These are phyloP conservation scores for Psilocybe cyanescens DNA, from an alignment of 768 basidiomycete genomes.

Conservation along the genomic window DNA sequence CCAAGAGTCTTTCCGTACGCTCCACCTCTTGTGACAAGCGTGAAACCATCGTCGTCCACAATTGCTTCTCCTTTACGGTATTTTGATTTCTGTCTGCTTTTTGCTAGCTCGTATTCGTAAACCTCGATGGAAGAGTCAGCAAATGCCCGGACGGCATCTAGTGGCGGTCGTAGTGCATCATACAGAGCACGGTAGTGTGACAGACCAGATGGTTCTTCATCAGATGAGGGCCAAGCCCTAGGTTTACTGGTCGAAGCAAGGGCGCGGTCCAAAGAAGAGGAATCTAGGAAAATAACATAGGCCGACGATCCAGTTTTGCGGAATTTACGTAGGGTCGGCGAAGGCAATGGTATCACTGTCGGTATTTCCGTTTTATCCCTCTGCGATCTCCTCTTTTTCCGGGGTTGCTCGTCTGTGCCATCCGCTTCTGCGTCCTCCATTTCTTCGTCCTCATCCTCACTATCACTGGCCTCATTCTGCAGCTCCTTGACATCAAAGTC, in stretches of 20 bases:
- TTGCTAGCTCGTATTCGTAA: conserved; percentile 75
- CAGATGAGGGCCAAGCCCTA: conserved; percentile 63
- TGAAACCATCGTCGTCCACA: conserved; percentile 95
- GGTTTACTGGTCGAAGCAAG: conserved; percentile 57
- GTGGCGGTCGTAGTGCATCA: conserved; percentile 70
- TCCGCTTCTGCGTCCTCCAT: conserved; percentile 34
- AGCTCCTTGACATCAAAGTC: conserved; percentile 49
- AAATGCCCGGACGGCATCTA: conserved; percentile 74
- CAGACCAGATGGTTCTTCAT: conserved; percentile 68
- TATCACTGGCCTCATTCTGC: conserved; percentile 46
- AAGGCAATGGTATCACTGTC: conserved; percentile 64
- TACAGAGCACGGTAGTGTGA: conserved; percentile 72
- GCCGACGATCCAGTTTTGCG: conserved; percentile 69
- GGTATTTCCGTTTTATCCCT: conserved; percentile 45
- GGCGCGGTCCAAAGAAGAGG: conserved; percentile 70
- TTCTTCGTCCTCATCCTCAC: conserved; percentile 41
- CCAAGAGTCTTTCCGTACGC: conserved; percentile 89
- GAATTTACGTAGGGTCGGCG: conserved; percentile 52
- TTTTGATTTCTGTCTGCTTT: conserved; percentile 61
- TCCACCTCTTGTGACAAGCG: conserved; percentile 90
- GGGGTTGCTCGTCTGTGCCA: conserved; percentile 33
- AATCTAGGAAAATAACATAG: conserved; percentile 73
- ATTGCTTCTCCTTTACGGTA: conserved; percentile 86
- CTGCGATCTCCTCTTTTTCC: conserved; percentile 44
- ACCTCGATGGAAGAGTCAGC: conserved; percentile 78